Base-by-base conservation (phyloP, 352 stramenopile genomes). In the Phytophthora kernoviae region DNA sequence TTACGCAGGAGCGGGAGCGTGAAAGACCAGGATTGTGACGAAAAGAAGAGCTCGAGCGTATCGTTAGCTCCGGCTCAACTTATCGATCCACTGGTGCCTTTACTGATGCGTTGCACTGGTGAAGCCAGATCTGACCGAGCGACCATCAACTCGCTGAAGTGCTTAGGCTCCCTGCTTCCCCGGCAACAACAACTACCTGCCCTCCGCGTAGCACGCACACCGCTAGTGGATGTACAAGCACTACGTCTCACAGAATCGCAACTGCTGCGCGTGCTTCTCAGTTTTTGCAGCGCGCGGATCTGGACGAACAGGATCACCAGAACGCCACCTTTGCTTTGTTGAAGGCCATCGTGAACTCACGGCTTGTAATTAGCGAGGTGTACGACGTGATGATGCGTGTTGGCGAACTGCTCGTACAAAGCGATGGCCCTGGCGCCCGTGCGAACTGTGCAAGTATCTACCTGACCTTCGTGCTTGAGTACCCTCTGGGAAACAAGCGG, bases 331-430 rank as follows among this genome's bases (percentile, higher is more conserved):
- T 98, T 62, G 77, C 88, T 37, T 75, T 98, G 47, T 76, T 98
- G 5, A 98, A 98, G 61, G 82, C 90, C 15, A 93, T 99, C 51
- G 83, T 95, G 34, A 84, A 87, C 26, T 96, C 90, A 5, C 90
- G 80, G 18, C 95, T 96, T 27, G 84, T 98, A 11, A 96, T 98
- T 43, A 78, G 94, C 41, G 95, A 98, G 65, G 87, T 98, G 54
- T 99, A 98, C 71, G 96, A 99, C 65, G 79, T 98, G 12, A 98
- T 98, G 79, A 84, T 98, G 42, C 89, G 87, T 46, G 84, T 98
- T 20, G 87, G 96, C 6, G 91, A 98, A 73, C 79, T 98, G 46
- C 79, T 97, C 18, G 94, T 98, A 43, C 91, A 97, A 57, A 98
- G 89, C 60, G 89, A 98, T 40, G 91, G 94, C 14, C 72, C 84